Evolutionary conservation across 345 rosid species (phyloP), one percentile per base, ranked within the genome.

Genomic region (Schrenkiella parvula): DNA sequence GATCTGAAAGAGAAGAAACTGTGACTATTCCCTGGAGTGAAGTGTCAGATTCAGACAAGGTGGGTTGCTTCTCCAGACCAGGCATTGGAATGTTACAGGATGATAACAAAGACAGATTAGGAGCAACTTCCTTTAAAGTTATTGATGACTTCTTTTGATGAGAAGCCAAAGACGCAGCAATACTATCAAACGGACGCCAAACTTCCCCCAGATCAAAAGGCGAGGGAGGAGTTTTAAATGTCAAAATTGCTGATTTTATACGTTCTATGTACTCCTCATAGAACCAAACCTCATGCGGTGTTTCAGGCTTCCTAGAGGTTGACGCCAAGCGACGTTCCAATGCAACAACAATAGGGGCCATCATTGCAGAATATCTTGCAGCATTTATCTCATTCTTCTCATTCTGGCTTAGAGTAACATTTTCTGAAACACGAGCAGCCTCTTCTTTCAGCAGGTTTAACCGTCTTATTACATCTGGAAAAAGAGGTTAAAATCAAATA

Each of bases 31-130:
- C 91, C 18, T 84, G 87, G 39, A 82, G 87, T 66, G 84, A 65
- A 58, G 82, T 54, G 6, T 87, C 85, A 71, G 87, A 73, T 69
- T 85, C 88, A 73, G 85, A 79, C 62, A 76, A 60, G 29, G 80
- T 41, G 29, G 82, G 80, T 81, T 82, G 86, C 85, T 85, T 92
- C 82, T 89, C 96, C 54, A 92, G 87, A 68, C 98, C 98, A 76
- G 98, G 98, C 96, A 92, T 82, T 71, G 98, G 98, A 76, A 92
- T 87, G 81, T 92, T 88, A 75, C 87, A 88, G 68, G 95, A 87
- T 69, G 96, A 89, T 73, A 92, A 78, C 73, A 81, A 80, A 76
- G 95, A 87, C 78, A 92, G 72, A 35, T 75, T 88, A 12, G 98
- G 96, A 51, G 98, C 96, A 82, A 92, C 96, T 83, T 92, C 92